Base-by-base conservation (phyloP, 2,329 filamentous ascomycete species). In the Amphichorda felina region DNA sequence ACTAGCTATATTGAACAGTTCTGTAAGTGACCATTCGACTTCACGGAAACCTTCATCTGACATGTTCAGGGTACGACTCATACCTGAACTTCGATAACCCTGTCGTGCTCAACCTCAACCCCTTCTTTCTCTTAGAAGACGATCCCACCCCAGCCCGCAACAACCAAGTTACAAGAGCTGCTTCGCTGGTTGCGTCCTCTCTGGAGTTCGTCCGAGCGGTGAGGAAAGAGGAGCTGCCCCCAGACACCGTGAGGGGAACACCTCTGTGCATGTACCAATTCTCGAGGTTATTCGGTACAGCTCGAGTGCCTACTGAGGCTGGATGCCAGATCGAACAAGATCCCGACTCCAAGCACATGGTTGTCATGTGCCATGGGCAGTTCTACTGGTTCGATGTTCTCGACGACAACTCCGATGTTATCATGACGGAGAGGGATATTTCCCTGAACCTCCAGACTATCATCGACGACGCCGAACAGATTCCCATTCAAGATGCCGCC, bases 331-430 rank as follows among this genome's bases (percentile, higher is more conserved):
- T 98, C 49, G 87, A 88, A 43, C 88, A 96, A 54, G 88, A 96
- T 49, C 83, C 87, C 1, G 75, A 79, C n/a, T 85, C 89, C 4
- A 94, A 87, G 60, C 91, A 98, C 55, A 68, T 98, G 26, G 82
- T 95, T 8, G 86, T 96, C 30, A 71, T 96, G 60, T 94, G 86
- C 52, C 84, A 89, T 44, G 91, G 91, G 2, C 91, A 98, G 46
- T 88, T 96, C 50, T 98, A 98, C 60, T 96, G 89, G 89, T 98
- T 98, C 49, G 91, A 98, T 56, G 88, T 95, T 2, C 66, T 98
- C 14, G 91, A 98, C 47, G 81, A 89, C 45, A 94, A 94, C 57
- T 83, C 83, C 6, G 91, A 98, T 55, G 64, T 94, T 38, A 94
- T 98, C 59, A 96, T 96, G 89, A 88, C 81, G 0, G 91, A 96